phyloP scores from a whole-genome alignment of 768 basidiomycete species.

The Rhodosporidiobolus sp. region DNA sequence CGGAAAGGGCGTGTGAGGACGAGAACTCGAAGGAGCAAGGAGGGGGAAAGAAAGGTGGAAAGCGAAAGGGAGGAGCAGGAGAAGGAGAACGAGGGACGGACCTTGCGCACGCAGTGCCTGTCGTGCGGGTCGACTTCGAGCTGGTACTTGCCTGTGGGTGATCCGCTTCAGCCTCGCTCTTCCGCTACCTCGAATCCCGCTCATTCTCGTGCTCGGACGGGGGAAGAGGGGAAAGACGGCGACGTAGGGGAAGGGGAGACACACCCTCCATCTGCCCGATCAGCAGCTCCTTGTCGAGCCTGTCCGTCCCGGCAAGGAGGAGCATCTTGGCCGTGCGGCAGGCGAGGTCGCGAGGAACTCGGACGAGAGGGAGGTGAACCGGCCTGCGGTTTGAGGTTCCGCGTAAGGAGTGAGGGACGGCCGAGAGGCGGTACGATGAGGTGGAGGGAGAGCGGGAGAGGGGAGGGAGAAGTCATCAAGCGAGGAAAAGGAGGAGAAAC shows the following conservation, averaged over 20 bases:
- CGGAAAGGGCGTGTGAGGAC: too few species aligned
- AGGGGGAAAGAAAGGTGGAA: too few species aligned
- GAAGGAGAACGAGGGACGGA: conserved; percentile 46
- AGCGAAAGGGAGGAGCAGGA: too few species aligned
- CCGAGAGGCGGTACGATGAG: too few species aligned
- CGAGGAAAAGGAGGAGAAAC: background rate
- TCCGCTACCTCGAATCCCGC: too few species aligned
- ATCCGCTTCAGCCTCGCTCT: too few species aligned
- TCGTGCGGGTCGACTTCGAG: conserved; percentile 79
- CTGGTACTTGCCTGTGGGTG: conserved; percentile 75
- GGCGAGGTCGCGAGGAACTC: conserved; percentile 73
- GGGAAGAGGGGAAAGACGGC: background rate
- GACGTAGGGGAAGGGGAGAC: background rate
- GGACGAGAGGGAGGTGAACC: conserved; percentile 81
- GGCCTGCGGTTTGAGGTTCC: conserved; percentile 60
- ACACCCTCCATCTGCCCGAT: conserved; percentile 88
- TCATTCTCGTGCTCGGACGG: background rate
- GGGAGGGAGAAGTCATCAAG: conserved; percentile 6
- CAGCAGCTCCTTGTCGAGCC: conserved; percentile 88
- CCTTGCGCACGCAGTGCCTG: conserved; percentile 94
- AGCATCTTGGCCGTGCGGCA: conserved; percentile 78
- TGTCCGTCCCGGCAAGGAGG: conserved; percentile 85
- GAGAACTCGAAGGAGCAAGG: too few species aligned
- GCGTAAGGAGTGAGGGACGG: background rate
- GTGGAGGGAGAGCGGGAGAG: background rate